Percentiles rank a stretch among this genome's conserved stretches.
Evolutionary conservation across 2,329 filamentous ascomycete species (phyloP).

Genomic region (Diaporthe sp.): DNA sequence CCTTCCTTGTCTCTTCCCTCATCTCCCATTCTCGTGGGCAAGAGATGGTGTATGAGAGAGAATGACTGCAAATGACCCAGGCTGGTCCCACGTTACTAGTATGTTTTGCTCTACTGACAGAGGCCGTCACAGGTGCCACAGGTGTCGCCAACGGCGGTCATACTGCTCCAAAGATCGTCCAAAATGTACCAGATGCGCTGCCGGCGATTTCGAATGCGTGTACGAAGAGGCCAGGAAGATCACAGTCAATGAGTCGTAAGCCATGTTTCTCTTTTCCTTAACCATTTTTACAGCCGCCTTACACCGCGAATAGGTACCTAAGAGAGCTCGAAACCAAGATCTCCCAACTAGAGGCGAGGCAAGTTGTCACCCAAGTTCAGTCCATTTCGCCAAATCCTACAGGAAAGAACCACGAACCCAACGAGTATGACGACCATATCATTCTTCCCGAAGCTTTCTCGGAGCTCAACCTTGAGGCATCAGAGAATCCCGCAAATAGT

Average conservation of each 20-base stretch:
- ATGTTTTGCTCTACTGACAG: neutral
- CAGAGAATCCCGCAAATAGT: slow-evolving; percentile 37
- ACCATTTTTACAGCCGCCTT: neutral
- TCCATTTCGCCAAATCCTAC: neutral
- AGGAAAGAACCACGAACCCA: neutral
- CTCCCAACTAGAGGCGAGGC: neutral
- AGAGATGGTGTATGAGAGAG: no score
- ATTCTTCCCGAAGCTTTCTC: slow-evolving; percentile 51
- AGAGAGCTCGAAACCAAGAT: slow-evolving; percentile 50
- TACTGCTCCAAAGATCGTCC: slow-evolving; percentile 54
- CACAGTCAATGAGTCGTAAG: slow-evolving; percentile 50
- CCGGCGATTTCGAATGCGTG: slow-evolving; percentile 47
- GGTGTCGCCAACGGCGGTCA: slow-evolving; percentile 51
- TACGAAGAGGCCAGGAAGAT: slow-evolving; percentile 53
- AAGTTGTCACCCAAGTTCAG: neutral
- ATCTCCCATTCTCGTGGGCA: no score
- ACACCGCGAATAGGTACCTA: slow-evolving; percentile 45
- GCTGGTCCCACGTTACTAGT: neutral
- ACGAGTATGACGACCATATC: slow-evolving; percentile 49
- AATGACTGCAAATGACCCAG: neutral
- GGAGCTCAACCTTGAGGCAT: slow-evolving; percentile 49
- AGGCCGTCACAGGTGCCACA: slow-evolving; percentile 46
- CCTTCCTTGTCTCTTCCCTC: neutral
- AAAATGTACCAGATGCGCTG: slow-evolving; percentile 50
- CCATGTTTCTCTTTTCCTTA: neutral